Evolutionary conservation across 176 grass and related monocot species (phyloP).

Genomic region (Chloris gayana): DNA sequence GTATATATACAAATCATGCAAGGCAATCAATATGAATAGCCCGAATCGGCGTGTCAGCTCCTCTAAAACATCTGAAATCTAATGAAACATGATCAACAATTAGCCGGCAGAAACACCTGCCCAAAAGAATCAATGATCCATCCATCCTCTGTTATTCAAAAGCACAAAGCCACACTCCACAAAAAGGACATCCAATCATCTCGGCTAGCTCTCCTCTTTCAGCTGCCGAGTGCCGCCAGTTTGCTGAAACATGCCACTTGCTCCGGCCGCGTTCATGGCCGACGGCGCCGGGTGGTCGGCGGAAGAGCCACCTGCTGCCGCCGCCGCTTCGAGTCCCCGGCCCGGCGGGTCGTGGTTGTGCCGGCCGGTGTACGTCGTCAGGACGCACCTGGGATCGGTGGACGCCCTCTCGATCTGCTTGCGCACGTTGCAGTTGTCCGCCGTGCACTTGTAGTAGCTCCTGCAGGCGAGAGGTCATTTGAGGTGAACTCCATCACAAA

Average conservation of each 20-base stretch:
- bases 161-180: conserved; percentile 11
- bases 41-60: conserved; percentile 20
- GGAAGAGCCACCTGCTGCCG: conserved; percentile 7
- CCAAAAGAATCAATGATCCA: conserved; percentile 44
- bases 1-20: conserved; percentile 8
- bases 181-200: conserved; percentile 25
- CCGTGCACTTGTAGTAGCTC: conserved; percentile 69
- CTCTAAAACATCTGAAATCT: conserved; percentile 26
- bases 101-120: conserved; percentile 40
- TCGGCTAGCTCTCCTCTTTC: conserved; percentile 41
- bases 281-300: not conserved
- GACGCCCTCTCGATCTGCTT: conserved; percentile 60
- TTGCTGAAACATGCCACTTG: conserved; percentile 16
- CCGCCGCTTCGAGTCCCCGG: not conserved
- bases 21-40: conserved; percentile 30
- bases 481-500: not conserved
- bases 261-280: not conserved
- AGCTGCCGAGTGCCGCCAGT: conserved; percentile 16
- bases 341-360: conserved; percentile 48
- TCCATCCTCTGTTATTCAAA: conserved; percentile 57
- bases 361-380: conserved; percentile 53
- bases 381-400: conserved; percentile 40
- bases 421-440: conserved; percentile 50
- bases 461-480: not conserved
- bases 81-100: conserved; percentile 21